Evolutionary conservation across 176 grass and related monocot genomes (phyloP), one percentile per base, ranked within the genome.

Genomic region (Bromus sterilis): DNA sequence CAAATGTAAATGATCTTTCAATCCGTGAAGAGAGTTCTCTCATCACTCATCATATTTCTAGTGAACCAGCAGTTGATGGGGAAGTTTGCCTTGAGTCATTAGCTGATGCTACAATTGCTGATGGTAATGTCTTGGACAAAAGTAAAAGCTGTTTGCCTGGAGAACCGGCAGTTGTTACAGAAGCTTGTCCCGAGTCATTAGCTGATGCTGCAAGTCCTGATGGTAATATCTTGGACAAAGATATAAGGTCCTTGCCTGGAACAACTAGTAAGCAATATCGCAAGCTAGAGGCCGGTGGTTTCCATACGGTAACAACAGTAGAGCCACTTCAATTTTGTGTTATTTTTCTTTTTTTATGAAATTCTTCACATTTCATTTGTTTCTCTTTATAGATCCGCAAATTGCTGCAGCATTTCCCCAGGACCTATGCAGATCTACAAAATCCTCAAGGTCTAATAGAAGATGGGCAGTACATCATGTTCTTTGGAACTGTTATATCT

Each of bases 351-450:
- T 64, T 73, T 56, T 79, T 24, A 40, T 82, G 33, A 28, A 23
- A 73, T 61, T 43, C 18, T 66, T 75, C 35, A 67, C 65, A 89
- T 79, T 7, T 43, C 55, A 56, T 78, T 61, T 42, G 1, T 56
- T 16, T 46, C 23, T 86, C 57, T 60, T 40, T 93, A 46, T 77
- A 98, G 95, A 86, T 95, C 14, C 87, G 90, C 36, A 98, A 98
- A 87, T 83, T 98, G 68, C 88, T 98, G 78, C 90, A 95, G 78
- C 95, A 98, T 90, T 98, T 98, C 80, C 95, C 95, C 64, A 88
- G 90, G 74, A 93, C 90, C 26, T 98, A 98, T 74, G 90, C 88
- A 66, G 92, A 98, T 88, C 84, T 94, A 53, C 86, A 88, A 71
- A 94, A 94, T 78, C 86, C 92, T 80, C 86, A 86, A 63, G 92